Evolutionary conservation across 768 basidiomycete species (phyloP), one percentile per base, ranked within the genome.

Genomic region (Sarcomyxa edulis): DNA sequence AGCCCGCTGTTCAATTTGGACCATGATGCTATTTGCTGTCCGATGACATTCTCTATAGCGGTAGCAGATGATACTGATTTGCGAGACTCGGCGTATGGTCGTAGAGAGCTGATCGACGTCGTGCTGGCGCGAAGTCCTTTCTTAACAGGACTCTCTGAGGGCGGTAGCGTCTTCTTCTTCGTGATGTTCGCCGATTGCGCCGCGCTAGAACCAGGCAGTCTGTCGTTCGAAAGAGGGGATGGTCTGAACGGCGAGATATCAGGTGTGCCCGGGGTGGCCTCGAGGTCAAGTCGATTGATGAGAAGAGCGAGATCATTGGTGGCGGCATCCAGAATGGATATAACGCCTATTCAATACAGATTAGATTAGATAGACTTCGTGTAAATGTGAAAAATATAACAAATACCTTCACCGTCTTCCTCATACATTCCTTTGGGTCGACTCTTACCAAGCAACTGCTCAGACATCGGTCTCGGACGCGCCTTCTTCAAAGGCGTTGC

Each of bases 221-320:
- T 31, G 41, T 40, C 19, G 41, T 20, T 23, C 42, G 33, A 8
- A 55, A 49, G 7, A 8, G 63, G 58, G 0, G 68, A 66, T 22
- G 58, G 61, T 18, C 60, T 58, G 16, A 69, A 58, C 3, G 76
- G 73, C 2, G 73, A 68, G 36, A 61, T 42, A 23, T 75, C 71
- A 1, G 71, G 66, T 2, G 71, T 75, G 2, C 67, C 65, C 0
- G 86, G 87, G 0, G 88, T 90, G 4, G 84, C 84, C 52, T 87
- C 78, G 3, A 91, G 65, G 47, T 89, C 84, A n/a, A 91, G 68
- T n/a, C 74, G 72, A 45, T 81, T 84, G 55, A 91, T 85, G 3
- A 91, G 63, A 39, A 76, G 75, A 0, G 83, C 87, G 3, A 91
- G 71, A 28, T 90, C 87, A 35, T 85, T 77, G 1, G 87, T 90